Evolutionary conservation across 257 asterid species (phyloP).

Genomic region (Nicotiana knightiana): DNA sequence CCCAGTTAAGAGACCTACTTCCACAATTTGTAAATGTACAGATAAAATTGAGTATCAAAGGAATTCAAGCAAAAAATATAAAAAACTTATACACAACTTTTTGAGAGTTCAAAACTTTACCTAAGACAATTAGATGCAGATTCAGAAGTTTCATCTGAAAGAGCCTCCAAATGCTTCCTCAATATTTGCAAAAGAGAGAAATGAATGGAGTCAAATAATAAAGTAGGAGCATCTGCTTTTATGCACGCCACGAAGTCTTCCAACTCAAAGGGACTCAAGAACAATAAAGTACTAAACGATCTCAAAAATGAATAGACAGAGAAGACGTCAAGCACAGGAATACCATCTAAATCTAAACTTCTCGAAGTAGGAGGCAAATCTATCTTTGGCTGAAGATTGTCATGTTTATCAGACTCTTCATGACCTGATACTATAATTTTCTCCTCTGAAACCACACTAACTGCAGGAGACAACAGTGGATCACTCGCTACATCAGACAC

Average conservation of each 20-base stretch:
- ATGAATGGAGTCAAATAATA: conserved; percentile 74
- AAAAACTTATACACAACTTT: conserved; percentile 6
- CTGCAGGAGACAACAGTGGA: conserved; percentile 48
- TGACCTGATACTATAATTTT: conserved; percentile 23
- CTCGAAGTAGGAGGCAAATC: conserved; percentile 74
- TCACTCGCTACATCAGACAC: conserved; percentile 30
- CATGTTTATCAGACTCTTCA: conserved; percentile 22
- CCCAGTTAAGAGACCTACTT: conserved; percentile 87
- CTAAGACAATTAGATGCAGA: conserved; percentile 73
- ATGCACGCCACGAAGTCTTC: conserved; percentile 68
- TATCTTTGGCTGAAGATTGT: conserved; percentile 48
- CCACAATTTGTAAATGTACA: conserved; percentile 11
- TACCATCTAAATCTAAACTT: conserved; percentile 48
- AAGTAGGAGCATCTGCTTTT: conserved; percentile 51
- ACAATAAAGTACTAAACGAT: conserved; percentile 78
- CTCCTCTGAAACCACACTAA: conserved; percentile 55
- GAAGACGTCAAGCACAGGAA: conserved; percentile 59
- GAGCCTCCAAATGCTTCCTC: conserved; percentile 70
- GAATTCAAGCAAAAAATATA: not conserved
- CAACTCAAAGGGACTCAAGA: conserved; percentile 86
- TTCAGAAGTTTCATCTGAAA: conserved; percentile 56
- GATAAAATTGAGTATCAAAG: conserved; percentile 15
- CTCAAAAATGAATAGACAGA: conserved; percentile 87
- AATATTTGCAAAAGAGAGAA: conserved; percentile 70
- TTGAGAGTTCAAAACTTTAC: conserved; percentile 33